Conservation (phyloP, 305 asterid genomes). For the Fraxinus nigra region DNA sequence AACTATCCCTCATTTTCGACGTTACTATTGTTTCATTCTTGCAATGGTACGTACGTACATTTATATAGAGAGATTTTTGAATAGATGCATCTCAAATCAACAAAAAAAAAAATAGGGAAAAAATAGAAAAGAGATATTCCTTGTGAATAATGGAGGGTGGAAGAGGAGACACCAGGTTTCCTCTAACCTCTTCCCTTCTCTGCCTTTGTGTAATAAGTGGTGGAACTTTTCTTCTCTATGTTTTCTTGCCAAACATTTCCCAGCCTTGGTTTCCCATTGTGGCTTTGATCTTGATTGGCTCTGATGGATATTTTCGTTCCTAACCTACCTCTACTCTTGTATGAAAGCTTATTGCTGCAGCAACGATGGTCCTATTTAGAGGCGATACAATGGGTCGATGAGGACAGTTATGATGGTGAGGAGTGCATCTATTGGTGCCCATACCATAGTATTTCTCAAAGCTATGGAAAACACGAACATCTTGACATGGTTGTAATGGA, state of each 20-base stretch:
- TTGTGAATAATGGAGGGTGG: constrained; percentile 33
- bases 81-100: constrained; percentile 1
- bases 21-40: background rate
- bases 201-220: constrained; percentile 32
- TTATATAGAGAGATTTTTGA: background rate
- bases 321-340: constrained; percentile 40
- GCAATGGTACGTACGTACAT: background rate
- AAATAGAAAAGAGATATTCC: background rate
- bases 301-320: constrained; percentile 38
- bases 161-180: constrained; percentile 40
- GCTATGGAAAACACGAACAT: constrained; percentile 23
- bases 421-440: background rate
- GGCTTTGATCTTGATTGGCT: constrained; percentile 37
- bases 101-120: background rate
- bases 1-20: background rate
- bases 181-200: constrained; percentile 36
- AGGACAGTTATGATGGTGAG: constrained; percentile 10
- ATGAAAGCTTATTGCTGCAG: constrained; percentile 19
- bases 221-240: constrained; percentile 39
- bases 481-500: constrained; percentile 18
- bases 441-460: background rate
- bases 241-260: constrained; percentile 27
- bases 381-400: constrained; percentile 6
- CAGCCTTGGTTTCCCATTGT: constrained; percentile 39
- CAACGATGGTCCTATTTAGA: constrained; percentile 24